Conservation (phyloP, 768 basidiomycete genomes). For the Lentinula aciculospora region DNA sequence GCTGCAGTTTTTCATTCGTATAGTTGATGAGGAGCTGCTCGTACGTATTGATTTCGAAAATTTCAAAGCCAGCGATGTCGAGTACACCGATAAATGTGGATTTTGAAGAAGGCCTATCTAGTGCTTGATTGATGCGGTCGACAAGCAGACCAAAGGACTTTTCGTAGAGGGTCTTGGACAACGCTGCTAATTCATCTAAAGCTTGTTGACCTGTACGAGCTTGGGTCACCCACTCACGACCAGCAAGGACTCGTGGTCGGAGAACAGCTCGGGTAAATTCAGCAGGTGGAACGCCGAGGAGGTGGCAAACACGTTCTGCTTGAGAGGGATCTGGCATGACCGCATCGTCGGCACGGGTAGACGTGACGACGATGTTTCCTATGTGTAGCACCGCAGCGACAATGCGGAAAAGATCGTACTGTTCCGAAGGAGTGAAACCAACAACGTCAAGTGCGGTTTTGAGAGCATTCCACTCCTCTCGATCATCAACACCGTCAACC, state of each 20-base stretch:
- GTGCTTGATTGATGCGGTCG: constrained; percentile 89
- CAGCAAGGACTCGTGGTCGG: constrained; percentile 87
- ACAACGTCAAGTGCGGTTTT: constrained; percentile 82
- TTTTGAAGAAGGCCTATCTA: constrained; percentile 89
- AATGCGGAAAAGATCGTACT: constrained; percentile 89
- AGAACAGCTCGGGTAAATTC: constrained; percentile 89
- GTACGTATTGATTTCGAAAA: constrained; percentile 90
- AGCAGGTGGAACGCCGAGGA: constrained; percentile 80
- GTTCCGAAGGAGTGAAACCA: constrained; percentile 80
- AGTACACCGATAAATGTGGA: constrained; percentile 96
- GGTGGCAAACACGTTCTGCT: constrained; percentile 84
- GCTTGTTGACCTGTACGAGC: constrained; percentile 90
- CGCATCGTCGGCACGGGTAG: constrained; percentile 76
- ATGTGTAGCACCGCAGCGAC: constrained; percentile 93
- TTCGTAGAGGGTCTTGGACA: constrained; percentile 96
- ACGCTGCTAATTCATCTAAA: constrained; percentile 81
- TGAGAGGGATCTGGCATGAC: constrained; percentile 76
- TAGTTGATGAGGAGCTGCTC: constrained; percentile 98
- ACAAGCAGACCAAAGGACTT: constrained; percentile 93
- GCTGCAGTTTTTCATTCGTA: constrained; percentile 97
- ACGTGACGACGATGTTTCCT: constrained; percentile 83
- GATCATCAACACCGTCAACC: constrained; percentile 94
- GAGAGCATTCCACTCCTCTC: constrained; percentile 79
- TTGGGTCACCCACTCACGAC: constrained; percentile 95
- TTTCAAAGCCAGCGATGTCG: constrained; percentile 99